Evolutionary conservation across 2,329 filamentous ascomycete genomes (phyloP).

Genomic region (Diaporthe longicolla): DNA sequence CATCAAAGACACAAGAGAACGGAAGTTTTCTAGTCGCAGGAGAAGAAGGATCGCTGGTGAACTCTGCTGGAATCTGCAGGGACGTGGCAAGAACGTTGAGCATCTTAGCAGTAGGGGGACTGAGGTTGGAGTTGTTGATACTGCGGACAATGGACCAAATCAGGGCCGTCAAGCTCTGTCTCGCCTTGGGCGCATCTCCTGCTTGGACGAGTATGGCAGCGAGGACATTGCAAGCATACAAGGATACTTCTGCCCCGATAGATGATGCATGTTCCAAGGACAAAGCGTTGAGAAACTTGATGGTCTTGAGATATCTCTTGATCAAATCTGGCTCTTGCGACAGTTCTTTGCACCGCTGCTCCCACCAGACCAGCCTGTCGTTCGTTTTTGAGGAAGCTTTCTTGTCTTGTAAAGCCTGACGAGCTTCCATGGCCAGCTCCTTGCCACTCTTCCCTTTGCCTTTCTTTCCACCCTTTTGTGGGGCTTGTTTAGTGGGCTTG

Average conservation of each 20-base stretch:
- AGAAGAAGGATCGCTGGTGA: constrained; percentile 1
- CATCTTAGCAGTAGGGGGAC: constrained; percentile 18
- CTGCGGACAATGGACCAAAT: constrained; percentile 45
- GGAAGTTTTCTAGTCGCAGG: constrained; percentile 4
- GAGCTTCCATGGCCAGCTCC: constrained; percentile 54
- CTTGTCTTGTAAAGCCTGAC: constrained; percentile 53
- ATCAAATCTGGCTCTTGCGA: constrained; percentile 59
- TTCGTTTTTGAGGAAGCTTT: constrained; percentile 50
- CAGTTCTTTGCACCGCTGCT: constrained; percentile 59
- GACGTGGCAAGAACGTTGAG: constrained; percentile 24
- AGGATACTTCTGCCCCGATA: constrained; percentile 52
- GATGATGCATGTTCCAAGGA: constrained; percentile 50
- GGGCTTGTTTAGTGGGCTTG: constrained; percentile 33
- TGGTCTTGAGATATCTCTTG: constrained; percentile 62
- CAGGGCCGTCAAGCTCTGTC: constrained; percentile 41
- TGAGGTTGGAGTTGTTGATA: constrained; percentile 38
- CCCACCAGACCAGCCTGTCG: constrained; percentile 60
- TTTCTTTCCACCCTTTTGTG: constrained; percentile 47
- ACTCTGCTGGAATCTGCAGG: constrained; percentile 20
- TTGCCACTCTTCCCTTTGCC: constrained; percentile 50
- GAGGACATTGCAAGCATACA: constrained; percentile 56
- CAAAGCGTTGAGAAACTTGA: constrained; percentile 62
- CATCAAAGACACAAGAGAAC: constrained; percentile 28
- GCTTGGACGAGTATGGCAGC: constrained; percentile 36
- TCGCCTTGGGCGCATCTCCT: constrained; percentile 1